Evolutionary conservation across 2,329 filamentous ascomycete species (phyloP).

Genomic region (Xylaria sp.): DNA sequence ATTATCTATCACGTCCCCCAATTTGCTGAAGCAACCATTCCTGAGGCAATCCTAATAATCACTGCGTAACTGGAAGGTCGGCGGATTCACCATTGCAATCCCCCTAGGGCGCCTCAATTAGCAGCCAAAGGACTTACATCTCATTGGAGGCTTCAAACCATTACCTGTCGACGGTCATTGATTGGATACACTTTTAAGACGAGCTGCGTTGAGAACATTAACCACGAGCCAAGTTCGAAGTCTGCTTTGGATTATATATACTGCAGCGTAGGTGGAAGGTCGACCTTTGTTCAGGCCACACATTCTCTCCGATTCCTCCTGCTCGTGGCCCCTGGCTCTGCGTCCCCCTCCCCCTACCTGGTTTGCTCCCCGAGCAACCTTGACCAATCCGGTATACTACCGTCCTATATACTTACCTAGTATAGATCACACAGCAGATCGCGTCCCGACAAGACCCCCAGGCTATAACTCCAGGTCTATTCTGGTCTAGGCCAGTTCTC

Average conservation of each 20-base stretch:
- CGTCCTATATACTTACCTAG: background rate
- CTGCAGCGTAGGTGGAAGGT: background rate
- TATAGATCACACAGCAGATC: constrained; percentile 14
- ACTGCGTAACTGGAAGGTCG: constrained; percentile 10
- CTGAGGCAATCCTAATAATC: constrained; percentile 13
- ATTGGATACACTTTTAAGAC: background rate
- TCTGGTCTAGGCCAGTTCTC: constrained; percentile 35
- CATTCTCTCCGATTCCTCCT: background rate
- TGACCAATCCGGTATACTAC: constrained; percentile 7
- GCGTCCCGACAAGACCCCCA: background rate
- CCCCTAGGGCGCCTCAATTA: background rate
- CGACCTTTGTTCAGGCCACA: background rate
- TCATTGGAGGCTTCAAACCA: background rate
- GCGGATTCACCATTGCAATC: background rate
- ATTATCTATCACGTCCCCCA: constrained; percentile 5
- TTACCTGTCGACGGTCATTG: background rate
- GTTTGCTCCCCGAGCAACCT: constrained; percentile 6
- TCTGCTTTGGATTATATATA: background rate
- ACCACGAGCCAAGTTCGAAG: background rate
- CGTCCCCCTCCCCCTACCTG: background rate
- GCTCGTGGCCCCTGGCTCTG: constrained; percentile 2
- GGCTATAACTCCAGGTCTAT: constrained; percentile 5
- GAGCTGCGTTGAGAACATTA: too few species aligned
- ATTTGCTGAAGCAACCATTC: constrained; percentile 8
- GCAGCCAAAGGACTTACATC: background rate